Evolutionary conservation across 148 eudicot genomes (phyloP), one percentile per base, ranked within the genome.

Genomic region (Oxyria digyna): DNA sequence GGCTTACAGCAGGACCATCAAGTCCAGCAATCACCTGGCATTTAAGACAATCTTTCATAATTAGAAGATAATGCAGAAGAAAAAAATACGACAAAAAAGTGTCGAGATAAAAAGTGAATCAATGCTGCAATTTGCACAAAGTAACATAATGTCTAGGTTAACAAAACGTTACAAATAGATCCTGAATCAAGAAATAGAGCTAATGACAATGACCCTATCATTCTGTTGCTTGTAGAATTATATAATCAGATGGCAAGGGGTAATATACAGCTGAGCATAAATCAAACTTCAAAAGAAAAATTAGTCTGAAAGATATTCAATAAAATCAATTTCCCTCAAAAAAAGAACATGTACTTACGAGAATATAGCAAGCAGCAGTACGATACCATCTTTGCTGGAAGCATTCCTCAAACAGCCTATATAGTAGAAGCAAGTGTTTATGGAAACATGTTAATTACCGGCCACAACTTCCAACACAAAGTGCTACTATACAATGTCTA

Each of bases 381-480:
- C 94, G 90, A 71, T 89, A 93, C 98, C 98, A 93, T 79, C 95
- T 87, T 70, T 84, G 79, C 76, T 87, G 95, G 81, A 87, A 89
- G 81, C 98, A 93, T 73, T 93, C 98, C 80, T 93, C 98, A 82
- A 93, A 93, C 81, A 93, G 79, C 91, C 98, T 89, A 75, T n/a
- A 57, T 46, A 42, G 67, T 37, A 15, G 23, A 55, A 62, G 15
- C 62, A 66, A 23, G 8, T 1, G n/a, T 14, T 29, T 13, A 29
- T 31, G 37, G 38, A 59, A 59, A 14, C n/a, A 10, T 27, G 27
- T 26, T 27, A 59, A 59, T 14, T 29, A 12, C 1, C 18, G 23
- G 24, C 24, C 31, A 59, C 10, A 59, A 59, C n/a, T 9, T 24
- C 5, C 18, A 59, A 52, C 62, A 59, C 65, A 59, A 4, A 29